Conservation (phyloP, 192 early-diverging fungal genomes). For the Chytriomyces sp. region DNA sequence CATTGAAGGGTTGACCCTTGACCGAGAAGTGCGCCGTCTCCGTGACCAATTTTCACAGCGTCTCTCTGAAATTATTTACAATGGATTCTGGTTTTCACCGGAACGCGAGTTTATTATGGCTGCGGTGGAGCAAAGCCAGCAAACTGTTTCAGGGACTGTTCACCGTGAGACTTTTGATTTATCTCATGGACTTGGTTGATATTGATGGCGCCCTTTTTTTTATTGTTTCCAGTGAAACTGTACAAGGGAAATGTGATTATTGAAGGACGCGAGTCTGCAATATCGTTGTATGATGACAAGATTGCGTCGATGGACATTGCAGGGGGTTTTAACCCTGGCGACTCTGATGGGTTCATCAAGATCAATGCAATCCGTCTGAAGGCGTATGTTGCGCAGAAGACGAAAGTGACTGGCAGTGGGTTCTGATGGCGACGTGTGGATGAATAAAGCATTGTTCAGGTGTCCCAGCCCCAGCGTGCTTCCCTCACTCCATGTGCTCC, state of each 20-base stretch:
- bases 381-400: constrained; percentile 56
- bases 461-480: too few species aligned
- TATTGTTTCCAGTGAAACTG: constrained; percentile 71
- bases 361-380: constrained; percentile 91
- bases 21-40: constrained; percentile 92
- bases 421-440: background rate
- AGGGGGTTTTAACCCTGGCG: constrained; percentile 83
- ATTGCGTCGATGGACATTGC: constrained; percentile 92
- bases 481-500: too few species aligned
- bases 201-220: background rate
- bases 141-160: constrained; percentile 88
- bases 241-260: constrained; percentile 94
- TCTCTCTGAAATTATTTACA: constrained; percentile 88
- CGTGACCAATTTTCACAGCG: constrained; percentile 68
- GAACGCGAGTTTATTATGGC: constrained; percentile 90
- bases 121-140: constrained; percentile 81
- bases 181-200: constrained; percentile 3
- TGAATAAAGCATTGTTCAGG: too few species aligned
- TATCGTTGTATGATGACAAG: constrained; percentile 89
- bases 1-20: constrained; percentile 92
- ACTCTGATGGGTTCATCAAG: constrained; percentile 98
- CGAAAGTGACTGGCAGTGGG: constrained; percentile 31
- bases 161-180: constrained; percentile 48
- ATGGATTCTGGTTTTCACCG: constrained; percentile 96
- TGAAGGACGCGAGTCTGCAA: constrained; percentile 82